These are phyloP conservation scores for Lizonia empirigonia DNA, from an alignment of 2,329 filamentous ascomycete genomes.

Conservation along the genomic window DNA sequence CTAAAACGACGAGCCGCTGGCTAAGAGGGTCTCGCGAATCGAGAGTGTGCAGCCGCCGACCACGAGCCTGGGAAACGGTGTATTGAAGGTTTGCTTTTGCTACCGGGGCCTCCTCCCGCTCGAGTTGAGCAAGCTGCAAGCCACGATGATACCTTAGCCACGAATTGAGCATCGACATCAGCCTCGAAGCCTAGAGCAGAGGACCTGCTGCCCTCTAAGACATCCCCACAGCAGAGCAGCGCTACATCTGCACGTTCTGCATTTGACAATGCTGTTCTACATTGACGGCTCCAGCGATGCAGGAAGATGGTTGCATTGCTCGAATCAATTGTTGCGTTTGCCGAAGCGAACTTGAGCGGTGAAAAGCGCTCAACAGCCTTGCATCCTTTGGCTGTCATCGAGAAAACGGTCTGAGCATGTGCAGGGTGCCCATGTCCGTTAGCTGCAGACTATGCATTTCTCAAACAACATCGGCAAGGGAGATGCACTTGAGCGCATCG, in stretches of 20 bases:
- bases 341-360: slow-evolving; percentile 29
- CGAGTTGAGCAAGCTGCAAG: slow-evolving; percentile 25
- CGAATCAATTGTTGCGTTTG: slow-evolving; percentile 21
- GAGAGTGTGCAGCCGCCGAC: slow-evolving; percentile 28
- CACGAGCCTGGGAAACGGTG: slow-evolving; percentile 33
- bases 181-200: slow-evolving; percentile 19
- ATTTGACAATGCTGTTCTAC: slow-evolving; percentile 31
- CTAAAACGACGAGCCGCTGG: slow-evolving; percentile 27
- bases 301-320: slow-evolving; percentile 20
- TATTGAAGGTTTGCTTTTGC: slow-evolving; percentile 24
- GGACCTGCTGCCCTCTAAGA: slow-evolving; percentile 14
- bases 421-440: slow-evolving; percentile 18
- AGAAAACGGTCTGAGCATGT: slow-evolving; percentile 18
- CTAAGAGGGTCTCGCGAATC: slow-evolving; percentile 20
- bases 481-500: slow-evolving; percentile 15
- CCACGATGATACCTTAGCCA: slow-evolving; percentile 32
- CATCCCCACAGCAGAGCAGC: slow-evolving; percentile 6
- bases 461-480: slow-evolving; percentile 23
- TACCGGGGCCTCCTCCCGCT: slow-evolving; percentile 6
- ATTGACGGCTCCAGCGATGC: slow-evolving; percentile 17
- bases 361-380: slow-evolving; percentile 22
- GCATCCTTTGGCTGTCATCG: slow-evolving; percentile 18
- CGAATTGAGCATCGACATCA: slow-evolving; percentile 28
- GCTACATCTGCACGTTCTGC: slow-evolving; percentile 34
- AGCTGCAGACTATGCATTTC: slow-evolving; percentile 14